A percentile compares a stretch with the other conserved stretches of the same genome.
phyloP scores from a whole-genome alignment of 192 early-diverging fungal species.

The Geranomyces michiganensis region DNA sequence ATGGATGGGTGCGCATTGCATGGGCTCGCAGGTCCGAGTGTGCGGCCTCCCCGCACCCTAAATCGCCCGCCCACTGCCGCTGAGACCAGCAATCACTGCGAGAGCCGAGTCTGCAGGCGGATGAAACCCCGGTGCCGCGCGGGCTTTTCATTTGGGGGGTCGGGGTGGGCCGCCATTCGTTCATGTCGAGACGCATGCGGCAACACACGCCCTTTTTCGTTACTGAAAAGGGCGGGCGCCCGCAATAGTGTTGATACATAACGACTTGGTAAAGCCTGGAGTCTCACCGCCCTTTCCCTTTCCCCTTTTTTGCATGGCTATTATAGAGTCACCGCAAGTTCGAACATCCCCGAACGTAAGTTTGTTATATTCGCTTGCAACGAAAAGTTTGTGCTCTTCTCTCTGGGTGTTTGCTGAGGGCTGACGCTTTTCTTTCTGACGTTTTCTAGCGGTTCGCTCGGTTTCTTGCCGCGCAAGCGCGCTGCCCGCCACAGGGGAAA shows the following conservation, averaged over 20 bases:
- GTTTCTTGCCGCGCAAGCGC: conserved; percentile 87
- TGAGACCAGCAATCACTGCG: no score
- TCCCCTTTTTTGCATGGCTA: background rate
- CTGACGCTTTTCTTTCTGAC: no score
- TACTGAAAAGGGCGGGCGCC: conserved; percentile 22
- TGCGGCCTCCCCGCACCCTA: no score
- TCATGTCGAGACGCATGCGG: conserved; percentile 30
- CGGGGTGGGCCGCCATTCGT: conserved; percentile 9
- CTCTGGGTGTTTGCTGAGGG: no score
- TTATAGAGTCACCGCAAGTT: conserved; percentile 81
- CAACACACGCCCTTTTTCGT: conserved; percentile 13
- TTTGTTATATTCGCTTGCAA: no score
- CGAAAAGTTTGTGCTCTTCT: background rate
- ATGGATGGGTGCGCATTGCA: conserved; percentile 11
- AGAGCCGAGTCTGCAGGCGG: no score
- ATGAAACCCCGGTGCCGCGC: no score
- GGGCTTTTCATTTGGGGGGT: no score
- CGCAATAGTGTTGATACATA: conserved; percentile 29
- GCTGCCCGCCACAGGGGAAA: conserved; percentile 92
- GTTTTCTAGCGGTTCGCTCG: conserved; percentile 53
- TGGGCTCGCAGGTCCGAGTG: no score
- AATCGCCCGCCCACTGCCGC: no score
- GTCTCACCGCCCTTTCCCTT: conserved; percentile 12
- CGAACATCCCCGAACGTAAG: conserved; percentile 89
- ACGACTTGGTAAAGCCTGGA: conserved; percentile 7